Base-by-base conservation (phyloP, 495 filamentous ascomycete species). In the Xylaria nigripes region DNA sequence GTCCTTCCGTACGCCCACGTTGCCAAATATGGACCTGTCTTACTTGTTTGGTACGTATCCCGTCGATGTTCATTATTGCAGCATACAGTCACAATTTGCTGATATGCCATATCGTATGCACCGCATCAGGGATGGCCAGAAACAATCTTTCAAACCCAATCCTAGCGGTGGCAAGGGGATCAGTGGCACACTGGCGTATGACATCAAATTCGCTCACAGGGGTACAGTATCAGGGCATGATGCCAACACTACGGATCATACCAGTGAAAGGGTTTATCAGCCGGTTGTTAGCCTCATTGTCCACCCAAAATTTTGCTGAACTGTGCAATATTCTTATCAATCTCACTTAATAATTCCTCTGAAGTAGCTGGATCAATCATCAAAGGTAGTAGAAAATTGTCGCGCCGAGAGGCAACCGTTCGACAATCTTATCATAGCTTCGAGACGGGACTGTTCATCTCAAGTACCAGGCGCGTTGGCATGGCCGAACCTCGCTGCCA, bases 161-260 rank as follows among this genome's bases (percentile, higher is more conserved):
- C 13, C 30, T 19, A 3, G 29, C 46, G n/a, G 46, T 29, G 1
- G 21, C 21, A 7, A 48, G 21, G 13, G 46, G 46, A 36, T 48
- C 29, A 10, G n/a, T 13, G 10, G 46, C 46, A 23, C 46, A 48
- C 9, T 21, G 18, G 15, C 46, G 46, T 16, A 36, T 24, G 16
- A 48, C 46, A 29, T 48, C 46, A 16, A 48, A 22, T n/a, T 48
- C 29, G 21, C 46, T 48, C 19, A 29, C 46, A 12, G 46, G 46
- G 6, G 46, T 48, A 27, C 46, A 48, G 9, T 48, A 48, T 29
- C 46, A 48, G 18, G 46, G 46, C 23, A 48, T 36, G 16, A 48
- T 13, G 3, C 16, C 46, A 21, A 27, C 21, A 5, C 29, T 48
- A 1, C 46, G 46, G 1, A 53, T 25, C 50, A 53, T 53, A 6